Evolutionary conservation across 2,329 filamentous ascomycete genomes (phyloP).

Genomic region (Orbilia blumenaviensis): DNA sequence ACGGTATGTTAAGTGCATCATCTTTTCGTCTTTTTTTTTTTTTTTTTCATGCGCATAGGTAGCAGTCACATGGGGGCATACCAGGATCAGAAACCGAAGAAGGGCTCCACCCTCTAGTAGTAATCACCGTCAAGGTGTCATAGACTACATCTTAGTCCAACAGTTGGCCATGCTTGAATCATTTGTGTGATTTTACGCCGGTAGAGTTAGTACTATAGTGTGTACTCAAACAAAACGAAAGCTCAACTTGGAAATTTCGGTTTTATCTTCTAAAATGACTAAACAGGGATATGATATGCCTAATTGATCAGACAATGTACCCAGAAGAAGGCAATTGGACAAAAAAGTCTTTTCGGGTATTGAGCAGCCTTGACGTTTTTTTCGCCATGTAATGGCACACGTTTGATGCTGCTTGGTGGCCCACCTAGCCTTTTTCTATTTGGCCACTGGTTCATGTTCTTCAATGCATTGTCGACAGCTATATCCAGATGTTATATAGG

Average conservation of each 20-base stretch:
- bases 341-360: background rate
- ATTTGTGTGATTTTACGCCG: no score
- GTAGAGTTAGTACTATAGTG: no score
- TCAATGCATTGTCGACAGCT: background rate
- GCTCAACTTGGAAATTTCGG: no score
- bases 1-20: background rate
- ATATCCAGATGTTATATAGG: slow-evolving; percentile 16
- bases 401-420: background rate
- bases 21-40: background rate
- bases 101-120: no score
- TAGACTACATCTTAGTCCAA: no score
- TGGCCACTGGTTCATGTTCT: no score
- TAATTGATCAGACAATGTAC: background rate
- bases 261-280: background rate
- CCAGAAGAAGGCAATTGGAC: background rate
- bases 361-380: background rate
- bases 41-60: background rate
- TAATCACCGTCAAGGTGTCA: no score
- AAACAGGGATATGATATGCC: background rate
- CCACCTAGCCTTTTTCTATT: background rate
- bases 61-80: background rate
- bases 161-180: no score
- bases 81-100: no score
- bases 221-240: no score
- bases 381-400: no score